phyloP scores from a whole-genome alignment of 495 filamentous ascomycete genomes.

The Talaromyces proteolyticus region DNA sequence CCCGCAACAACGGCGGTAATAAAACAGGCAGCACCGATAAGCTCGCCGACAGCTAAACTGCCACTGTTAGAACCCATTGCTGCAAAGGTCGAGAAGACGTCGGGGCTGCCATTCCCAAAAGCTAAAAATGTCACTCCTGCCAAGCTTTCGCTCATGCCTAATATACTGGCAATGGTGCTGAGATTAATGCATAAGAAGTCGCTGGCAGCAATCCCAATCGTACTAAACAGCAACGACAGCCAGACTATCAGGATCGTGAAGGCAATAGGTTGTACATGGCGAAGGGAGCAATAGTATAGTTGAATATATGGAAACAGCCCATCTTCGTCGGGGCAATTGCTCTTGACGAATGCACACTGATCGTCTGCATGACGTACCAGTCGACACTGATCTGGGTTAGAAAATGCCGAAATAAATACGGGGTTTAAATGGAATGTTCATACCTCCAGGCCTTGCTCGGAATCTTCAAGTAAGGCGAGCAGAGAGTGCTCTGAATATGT shows the following conservation, averaged over 20 bases:
- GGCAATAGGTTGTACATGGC: slow-evolving; percentile 64
- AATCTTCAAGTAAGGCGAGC: neutral
- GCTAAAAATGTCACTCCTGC: slow-evolving; percentile 96
- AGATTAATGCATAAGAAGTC: slow-evolving; percentile 98
- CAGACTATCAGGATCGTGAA: slow-evolving; percentile 73
- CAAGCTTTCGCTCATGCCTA: slow-evolving; percentile 93
- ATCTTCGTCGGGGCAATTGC: slow-evolving; percentile 81
- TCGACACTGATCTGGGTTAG: slow-evolving; percentile 57
- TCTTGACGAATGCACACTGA: slow-evolving; percentile 80
- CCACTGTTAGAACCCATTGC: slow-evolving; percentile 96
- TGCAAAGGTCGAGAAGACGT: slow-evolving; percentile 97
- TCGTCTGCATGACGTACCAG: slow-evolving; percentile 69
- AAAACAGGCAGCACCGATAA: slow-evolving; percentile 93
- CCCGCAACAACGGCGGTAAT: slow-evolving; percentile 96
- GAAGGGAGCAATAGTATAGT: slow-evolving; percentile 84
- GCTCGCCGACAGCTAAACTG: slow-evolving; percentile 89
- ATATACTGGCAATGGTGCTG: slow-evolving; percentile 78
- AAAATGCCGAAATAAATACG: neutral
- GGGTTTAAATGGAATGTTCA: neutral
- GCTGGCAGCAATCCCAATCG: slow-evolving; percentile 96
- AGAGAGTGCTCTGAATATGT: neutral
- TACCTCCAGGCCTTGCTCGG: slow-evolving; percentile 32
- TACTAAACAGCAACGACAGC: slow-evolving; percentile 89
- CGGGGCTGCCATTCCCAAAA: slow-evolving; percentile 98
- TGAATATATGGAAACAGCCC: slow-evolving; percentile 84